These are phyloP conservation scores for Wickerhamiella domercqiae DNA, from an alignment of 805 yeast genomes.

Conservation along the genomic window DNA sequence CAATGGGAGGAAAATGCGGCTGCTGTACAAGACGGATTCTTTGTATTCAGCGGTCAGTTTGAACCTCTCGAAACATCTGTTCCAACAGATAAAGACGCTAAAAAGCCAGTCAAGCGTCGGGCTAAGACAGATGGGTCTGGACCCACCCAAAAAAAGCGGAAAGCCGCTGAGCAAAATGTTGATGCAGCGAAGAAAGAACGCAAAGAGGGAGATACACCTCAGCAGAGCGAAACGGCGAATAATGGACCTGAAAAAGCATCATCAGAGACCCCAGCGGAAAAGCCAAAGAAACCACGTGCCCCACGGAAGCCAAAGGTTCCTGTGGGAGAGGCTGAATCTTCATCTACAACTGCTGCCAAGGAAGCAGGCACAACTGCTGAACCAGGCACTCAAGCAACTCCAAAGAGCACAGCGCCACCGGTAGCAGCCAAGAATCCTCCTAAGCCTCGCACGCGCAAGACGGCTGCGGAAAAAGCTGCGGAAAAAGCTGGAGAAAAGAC, in stretches of 20 bases:
- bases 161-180: constrained; percentile 24
- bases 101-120: constrained; percentile 13
- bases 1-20: constrained; percentile 88
- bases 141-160: background rate
- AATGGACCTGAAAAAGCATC: constrained; percentile 4
- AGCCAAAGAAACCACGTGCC: constrained; percentile 6
- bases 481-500: background rate
- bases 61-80: constrained; percentile 16
- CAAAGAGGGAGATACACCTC: no score
- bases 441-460: no score
- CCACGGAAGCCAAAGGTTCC: constrained; percentile 6
- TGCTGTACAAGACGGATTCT: constrained; percentile 87
- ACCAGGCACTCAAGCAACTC: background rate
- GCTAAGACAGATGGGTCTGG: constrained; percentile 1
- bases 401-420: background rate
- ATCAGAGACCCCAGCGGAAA: constrained; percentile 1
- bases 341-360: background rate
- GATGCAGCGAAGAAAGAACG: background rate
- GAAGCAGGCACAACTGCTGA: background rate
- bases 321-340: background rate
- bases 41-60: constrained; percentile 86
- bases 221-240: constrained; percentile 1
- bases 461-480: background rate
- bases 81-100: constrained; percentile 11
- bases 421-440: background rate